Percentiles rank a stretch among this genome's conserved stretches.
These are phyloP conservation scores for Letharia columbiana DNA, from an alignment of 495 filamentous ascomycete species.

Conservation along the genomic window DNA sequence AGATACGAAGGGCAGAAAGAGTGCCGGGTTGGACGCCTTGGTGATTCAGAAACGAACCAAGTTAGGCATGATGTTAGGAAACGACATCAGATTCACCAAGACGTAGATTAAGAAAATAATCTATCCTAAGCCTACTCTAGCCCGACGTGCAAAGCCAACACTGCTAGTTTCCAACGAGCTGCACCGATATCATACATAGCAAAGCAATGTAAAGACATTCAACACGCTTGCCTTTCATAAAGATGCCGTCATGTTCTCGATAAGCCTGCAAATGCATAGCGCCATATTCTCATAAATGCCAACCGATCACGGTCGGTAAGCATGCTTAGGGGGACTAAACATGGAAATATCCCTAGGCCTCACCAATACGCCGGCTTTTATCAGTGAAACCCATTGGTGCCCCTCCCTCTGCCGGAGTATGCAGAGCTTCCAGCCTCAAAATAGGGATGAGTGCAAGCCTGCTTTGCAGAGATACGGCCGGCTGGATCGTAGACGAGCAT, in stretches of 20 bases:
- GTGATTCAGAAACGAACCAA: too few species aligned
- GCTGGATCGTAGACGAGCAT: slow-evolving; percentile 94
- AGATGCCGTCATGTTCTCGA: slow-evolving; percentile 6
- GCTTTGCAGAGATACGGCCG: slow-evolving; percentile 88
- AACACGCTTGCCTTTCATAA: slow-evolving; percentile 9
- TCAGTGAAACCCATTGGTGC: slow-evolving; percentile 37
- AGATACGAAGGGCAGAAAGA: too few species aligned
- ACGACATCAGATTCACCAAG: too few species aligned
- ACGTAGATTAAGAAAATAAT: background rate
- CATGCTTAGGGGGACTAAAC: background rate
- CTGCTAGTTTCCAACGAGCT: background rate
- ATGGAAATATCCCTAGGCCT: background rate
- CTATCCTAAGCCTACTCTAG: slow-evolving; percentile 14
- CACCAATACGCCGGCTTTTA: background rate
- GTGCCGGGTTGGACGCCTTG: too few species aligned
- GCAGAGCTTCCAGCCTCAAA: slow-evolving; percentile 62
- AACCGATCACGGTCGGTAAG: background rate
- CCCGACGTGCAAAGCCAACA: slow-evolving; percentile 3
- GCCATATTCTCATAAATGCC: slow-evolving; percentile 15
- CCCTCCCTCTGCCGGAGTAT: slow-evolving; percentile 40
- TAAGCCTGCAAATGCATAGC: slow-evolving; percentile 9
- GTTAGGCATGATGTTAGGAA: too few species aligned
- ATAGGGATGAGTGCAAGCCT: slow-evolving; percentile 86
- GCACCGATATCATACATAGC: slow-evolving; percentile 14
- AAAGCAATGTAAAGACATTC: slow-evolving; percentile 11